Base-by-base conservation (phyloP, 1,284 basidiomycete species). In the Tilletiopsis washingtonensis region DNA sequence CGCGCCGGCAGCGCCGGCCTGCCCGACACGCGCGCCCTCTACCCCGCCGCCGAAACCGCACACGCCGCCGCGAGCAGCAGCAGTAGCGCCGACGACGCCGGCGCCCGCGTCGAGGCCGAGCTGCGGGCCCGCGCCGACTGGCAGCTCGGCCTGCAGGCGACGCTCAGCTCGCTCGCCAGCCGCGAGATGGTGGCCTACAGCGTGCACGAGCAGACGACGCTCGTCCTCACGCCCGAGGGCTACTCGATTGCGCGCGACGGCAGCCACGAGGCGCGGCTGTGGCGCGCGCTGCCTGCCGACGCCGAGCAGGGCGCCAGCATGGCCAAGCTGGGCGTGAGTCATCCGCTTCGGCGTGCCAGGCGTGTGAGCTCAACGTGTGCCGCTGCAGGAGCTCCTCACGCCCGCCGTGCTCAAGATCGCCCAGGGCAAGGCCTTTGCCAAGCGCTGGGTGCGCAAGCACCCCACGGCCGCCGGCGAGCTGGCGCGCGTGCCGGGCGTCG, bases 371-470 rank as follows among this genome's bases (percentile, higher is more conserved):
- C 7, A 5, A 17, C 5, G 2, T 25, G 17, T 45, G 3, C 27
- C 17, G 4, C 19, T 19, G 1, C n/a, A 23, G 38, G 19, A 32
- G 21, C 49, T 51, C 21, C 53, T 74, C n/a, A 69, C 69, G 5
- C 67, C 65, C 4, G 72, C 70, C 29, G 57, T 56, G 19, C 65
- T 73, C 43, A 71, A 69, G 56, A 62, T 73, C 56, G 94, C 94
- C 2, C 94, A 98, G 75, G 85, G 85, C 24, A 82, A 87, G 58
- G 94, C 93, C 20, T 96, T 99, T 81, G 94, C 91, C 77, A 93
- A 88, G 70, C 88, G 87, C 61, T 98, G 94, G 91, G 90, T 97
- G 59, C 81, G 79, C 25, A 97, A 97, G 75, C 86, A 93, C 59
- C 88, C 87, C 3, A 5, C 46, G n/a, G 17, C 25, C 2, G 21